These are phyloP conservation scores for Solanum stenotomum DNA, from an alignment of 257 asterid genomes.

Conservation along the genomic window DNA sequence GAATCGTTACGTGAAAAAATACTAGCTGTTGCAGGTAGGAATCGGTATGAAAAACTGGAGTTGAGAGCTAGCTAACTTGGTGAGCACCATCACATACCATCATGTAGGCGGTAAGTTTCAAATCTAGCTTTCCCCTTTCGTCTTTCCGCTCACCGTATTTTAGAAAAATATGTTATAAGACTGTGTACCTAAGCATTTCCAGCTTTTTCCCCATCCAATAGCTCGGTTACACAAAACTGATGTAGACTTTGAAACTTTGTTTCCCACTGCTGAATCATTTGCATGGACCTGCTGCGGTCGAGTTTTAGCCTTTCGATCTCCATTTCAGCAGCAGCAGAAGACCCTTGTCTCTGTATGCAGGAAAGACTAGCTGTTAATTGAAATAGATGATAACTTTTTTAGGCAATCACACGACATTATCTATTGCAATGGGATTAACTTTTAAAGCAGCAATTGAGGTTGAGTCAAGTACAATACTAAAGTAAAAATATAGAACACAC, in stretches of 20 bases:
- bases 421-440: background rate
- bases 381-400: background rate
- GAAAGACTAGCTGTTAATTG: background rate
- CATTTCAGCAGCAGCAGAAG: conserved; percentile 69
- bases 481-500: background rate
- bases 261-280: conserved; percentile 60
- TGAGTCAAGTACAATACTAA: background rate
- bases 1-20: background rate
- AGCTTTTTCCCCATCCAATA: conserved; percentile 36
- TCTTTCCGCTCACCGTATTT: background rate
- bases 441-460: background rate
- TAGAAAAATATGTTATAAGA: background rate
- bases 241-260: conserved; percentile 47
- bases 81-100: background rate
- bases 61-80: background rate
- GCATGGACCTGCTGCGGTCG: conserved; percentile 41
- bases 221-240: conserved; percentile 55
- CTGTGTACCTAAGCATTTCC: conserved; percentile 16
- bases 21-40: background rate
- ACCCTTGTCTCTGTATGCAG: conserved; percentile 54
- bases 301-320: conserved; percentile 60
- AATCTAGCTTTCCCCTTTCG: background rate
- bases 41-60: background rate
- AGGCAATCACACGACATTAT: background rate
- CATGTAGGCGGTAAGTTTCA: background rate